phyloP scores from a whole-genome alignment of 2,329 filamentous ascomycete genomes.

The Microsporum ferrugineum region DNA sequence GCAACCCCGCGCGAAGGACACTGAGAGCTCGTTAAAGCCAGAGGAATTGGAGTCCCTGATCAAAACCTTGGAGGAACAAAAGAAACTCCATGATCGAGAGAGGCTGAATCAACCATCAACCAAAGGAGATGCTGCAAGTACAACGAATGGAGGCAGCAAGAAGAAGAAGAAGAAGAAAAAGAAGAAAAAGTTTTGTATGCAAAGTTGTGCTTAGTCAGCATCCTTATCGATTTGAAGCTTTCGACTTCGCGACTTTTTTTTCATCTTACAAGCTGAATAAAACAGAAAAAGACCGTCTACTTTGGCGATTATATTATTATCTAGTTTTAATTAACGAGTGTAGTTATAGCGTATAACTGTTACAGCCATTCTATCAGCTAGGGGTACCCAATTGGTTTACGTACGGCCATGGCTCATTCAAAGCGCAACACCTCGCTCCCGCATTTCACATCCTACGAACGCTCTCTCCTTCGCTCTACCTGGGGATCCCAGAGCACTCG shows the following conservation, averaged over 20 bases:
- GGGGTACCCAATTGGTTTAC: background rate
- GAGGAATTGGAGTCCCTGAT: too few relatives aligned
- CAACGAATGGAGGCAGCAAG: background rate
- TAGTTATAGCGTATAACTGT: background rate
- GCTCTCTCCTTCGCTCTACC: slow-evolving; percentile 63
- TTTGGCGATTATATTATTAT: background rate
- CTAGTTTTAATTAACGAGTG: background rate
- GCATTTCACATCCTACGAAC: slow-evolving; percentile 89
- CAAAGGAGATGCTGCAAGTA: background rate
- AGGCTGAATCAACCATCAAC: background rate
- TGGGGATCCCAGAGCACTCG: slow-evolving; percentile 79
- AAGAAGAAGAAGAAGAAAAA: background rate
- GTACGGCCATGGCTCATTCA: slow-evolving; percentile 33
- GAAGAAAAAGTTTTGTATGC: background rate
- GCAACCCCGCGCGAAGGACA: too few relatives aligned
- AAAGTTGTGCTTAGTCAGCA: background rate
- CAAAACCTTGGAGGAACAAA: background rate
- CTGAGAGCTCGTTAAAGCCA: too few relatives aligned
- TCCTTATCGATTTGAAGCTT: background rate
- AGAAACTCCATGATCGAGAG: background rate
- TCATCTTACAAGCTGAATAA: background rate
- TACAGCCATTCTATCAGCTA: background rate
- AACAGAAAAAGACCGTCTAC: background rate
- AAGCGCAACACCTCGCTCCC: slow-evolving; percentile 86
- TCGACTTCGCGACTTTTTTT: background rate